phyloP scores from a whole-genome alignment of 345 rosid species.

The Lepidium sativum region DNA sequence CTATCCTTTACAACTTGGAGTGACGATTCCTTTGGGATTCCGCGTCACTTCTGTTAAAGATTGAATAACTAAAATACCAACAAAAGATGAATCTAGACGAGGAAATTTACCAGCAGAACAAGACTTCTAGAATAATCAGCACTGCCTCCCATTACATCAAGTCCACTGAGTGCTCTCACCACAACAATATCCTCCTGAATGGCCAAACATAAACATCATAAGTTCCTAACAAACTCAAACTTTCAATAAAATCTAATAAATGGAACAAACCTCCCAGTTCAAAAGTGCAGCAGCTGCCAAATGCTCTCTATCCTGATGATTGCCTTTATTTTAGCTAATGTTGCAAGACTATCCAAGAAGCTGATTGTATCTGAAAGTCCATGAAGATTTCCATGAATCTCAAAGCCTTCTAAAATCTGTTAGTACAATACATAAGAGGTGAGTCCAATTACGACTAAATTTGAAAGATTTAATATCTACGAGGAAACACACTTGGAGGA shows the following conservation, averaged over 20 bases:
- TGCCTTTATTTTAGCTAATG: slow-evolving; percentile 46
- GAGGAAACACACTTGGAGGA: slow-evolving; percentile 31
- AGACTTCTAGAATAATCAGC: slow-evolving; percentile 96
- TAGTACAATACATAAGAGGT: not conserved
- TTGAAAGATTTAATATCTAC: slow-evolving; percentile 3
- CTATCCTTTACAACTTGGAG: too few species aligned
- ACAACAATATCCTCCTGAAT: slow-evolving; percentile 69
- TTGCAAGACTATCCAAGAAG: slow-evolving; percentile 60
- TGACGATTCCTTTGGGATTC: too few species aligned
- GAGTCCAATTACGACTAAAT: not conserved
- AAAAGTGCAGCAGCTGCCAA: slow-evolving; percentile 86
- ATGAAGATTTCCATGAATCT: slow-evolving; percentile 71
- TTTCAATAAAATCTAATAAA: not conserved
- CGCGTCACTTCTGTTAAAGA: not conserved
- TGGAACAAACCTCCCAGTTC: slow-evolving; percentile 64
- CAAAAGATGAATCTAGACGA: not conserved
- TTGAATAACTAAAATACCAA: not conserved
- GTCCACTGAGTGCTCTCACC: slow-evolving; percentile 85
- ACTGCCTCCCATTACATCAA: slow-evolving; percentile 96
- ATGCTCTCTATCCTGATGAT: slow-evolving; percentile 56
- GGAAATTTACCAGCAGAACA: slow-evolving; percentile 57
- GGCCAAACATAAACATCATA: not conserved
- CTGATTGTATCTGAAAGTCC: slow-evolving; percentile 63
- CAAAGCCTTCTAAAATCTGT: slow-evolving; percentile 60
- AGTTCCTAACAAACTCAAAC: not conserved